Conservation (phyloP, 2,329 filamentous ascomycete genomes). For the Tolypocladium inflatum region DNA sequence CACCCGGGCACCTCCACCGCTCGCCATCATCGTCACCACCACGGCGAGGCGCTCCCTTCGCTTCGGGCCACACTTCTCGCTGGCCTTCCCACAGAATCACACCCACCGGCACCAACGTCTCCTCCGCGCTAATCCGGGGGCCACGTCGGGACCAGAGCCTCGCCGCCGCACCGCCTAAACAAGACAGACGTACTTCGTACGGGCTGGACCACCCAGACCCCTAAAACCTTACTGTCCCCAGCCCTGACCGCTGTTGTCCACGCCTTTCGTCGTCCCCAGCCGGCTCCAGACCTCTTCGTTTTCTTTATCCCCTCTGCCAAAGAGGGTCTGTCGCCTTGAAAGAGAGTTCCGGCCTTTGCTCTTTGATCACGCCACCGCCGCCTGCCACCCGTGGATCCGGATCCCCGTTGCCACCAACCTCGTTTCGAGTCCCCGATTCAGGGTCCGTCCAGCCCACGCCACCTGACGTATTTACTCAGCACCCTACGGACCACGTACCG, state of each 20-base stretch:
- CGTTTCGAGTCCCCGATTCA: not conserved
- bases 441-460: constrained; percentile 1
- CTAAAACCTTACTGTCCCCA: not conserved
- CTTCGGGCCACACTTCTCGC: not conserved
- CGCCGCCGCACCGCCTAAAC: not conserved
- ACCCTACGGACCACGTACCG: not conserved
- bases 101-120: not conserved
- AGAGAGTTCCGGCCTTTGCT: not conserved
- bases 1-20: not conserved
- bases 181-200: not conserved
- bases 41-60: not conserved
- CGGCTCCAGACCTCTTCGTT: too few species aligned
- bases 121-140: not conserved
- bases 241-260: not conserved
- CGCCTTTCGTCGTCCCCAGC: not conserved
- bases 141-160: not conserved
- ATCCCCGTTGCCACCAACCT: constrained; percentile 3
- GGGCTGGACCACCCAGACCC: not conserved
- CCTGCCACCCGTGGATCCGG: constrained; percentile 2
- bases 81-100: not conserved
- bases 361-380: not conserved
- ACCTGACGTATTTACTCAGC: constrained; percentile 4
- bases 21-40: not conserved
- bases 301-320: not conserved
- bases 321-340: not conserved